phyloP scores from a whole-genome alignment of 768 basidiomycete species.

The Leccinum barrowsii region DNA sequence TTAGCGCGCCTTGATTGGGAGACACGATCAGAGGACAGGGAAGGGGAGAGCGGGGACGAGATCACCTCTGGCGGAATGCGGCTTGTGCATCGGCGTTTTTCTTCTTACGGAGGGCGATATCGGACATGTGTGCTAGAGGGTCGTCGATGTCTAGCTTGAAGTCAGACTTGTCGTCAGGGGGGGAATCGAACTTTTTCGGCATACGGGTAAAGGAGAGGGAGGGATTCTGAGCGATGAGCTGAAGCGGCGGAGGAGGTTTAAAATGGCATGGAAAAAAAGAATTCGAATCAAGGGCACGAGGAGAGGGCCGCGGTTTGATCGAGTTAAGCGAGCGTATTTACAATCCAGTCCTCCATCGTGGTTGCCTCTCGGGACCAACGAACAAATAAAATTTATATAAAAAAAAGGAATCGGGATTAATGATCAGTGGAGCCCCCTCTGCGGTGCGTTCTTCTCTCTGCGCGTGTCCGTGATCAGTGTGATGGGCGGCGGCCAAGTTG shows the following conservation, averaged over 20 bases:
- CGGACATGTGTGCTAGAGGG: conserved; percentile 46
- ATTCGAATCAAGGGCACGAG: conserved; percentile 69
- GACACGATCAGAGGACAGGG: conserved; percentile 20
- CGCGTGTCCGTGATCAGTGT: conserved; percentile 8
- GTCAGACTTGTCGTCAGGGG: conserved; percentile 36
- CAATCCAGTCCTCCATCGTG: conserved; percentile 33
- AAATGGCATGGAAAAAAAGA: conserved; percentile 63
- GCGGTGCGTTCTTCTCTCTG: not conserved
- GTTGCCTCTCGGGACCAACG: conserved; percentile 13
- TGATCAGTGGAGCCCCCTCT: not conserved
- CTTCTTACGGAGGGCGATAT: conserved; percentile 75
- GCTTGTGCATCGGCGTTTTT: conserved; percentile 91
- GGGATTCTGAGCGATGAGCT: conserved; percentile 11
- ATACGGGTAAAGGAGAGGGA: conserved; percentile 11
- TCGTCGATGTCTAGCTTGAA: conserved; percentile 37
- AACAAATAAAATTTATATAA: not conserved
- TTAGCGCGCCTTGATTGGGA: conserved; percentile 54
- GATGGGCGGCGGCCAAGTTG: not conserved
- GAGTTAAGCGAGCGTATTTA: conserved; percentile 37
- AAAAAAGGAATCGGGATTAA: not conserved
- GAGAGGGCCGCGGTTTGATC: conserved; percentile 43
- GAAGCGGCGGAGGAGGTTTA: conserved; percentile 38
- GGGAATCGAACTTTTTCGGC: conserved; percentile 32
- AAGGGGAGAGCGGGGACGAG: not conserved
- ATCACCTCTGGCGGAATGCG: conserved; percentile 66